These are phyloP conservation scores for Trichosporon sp. DNA, from an alignment of 1,284 basidiomycete genomes.

Conservation along the genomic window DNA sequence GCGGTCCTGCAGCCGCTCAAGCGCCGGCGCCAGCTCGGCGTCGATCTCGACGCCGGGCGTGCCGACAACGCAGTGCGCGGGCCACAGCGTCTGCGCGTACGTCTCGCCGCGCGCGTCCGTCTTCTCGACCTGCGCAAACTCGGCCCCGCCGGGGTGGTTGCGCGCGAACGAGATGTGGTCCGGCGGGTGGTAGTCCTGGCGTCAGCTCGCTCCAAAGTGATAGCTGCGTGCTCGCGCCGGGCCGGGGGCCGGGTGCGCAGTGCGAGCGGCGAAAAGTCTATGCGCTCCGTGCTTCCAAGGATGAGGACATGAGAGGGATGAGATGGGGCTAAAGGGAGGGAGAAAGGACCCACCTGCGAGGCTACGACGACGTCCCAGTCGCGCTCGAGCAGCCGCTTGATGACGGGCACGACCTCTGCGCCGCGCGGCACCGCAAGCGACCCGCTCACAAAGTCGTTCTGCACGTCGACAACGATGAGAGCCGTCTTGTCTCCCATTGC, in stretches of 20 bases:
- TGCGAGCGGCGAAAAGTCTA: neutral
- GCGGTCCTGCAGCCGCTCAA: conserved; percentile 23
- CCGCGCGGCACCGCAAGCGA: conserved; percentile 56
- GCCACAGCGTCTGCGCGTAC: conserved; percentile 55
- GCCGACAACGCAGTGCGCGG: conserved; percentile 53
- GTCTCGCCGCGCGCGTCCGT: conserved; percentile 35
- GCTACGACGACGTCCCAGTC: conserved; percentile 55
- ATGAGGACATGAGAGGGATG: neutral
- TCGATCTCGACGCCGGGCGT: conserved; percentile 40
- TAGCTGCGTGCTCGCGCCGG: too few relatives aligned
- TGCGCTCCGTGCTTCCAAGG: neutral
- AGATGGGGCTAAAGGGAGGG: neutral
- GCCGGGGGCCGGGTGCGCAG: too few relatives aligned
- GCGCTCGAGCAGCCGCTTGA: conserved; percentile 53
- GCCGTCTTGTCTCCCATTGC: conserved; percentile 42
- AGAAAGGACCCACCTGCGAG: conserved; percentile 47
- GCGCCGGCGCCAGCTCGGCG: conserved; percentile 2
- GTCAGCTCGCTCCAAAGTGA: neutral
- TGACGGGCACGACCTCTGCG: conserved; percentile 52
- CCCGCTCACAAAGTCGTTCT: conserved; percentile 61
- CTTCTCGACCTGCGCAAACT: conserved; percentile 51
- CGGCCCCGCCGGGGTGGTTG: conserved; percentile 50
- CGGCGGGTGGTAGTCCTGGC: conserved; percentile 55
- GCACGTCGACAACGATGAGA: conserved; percentile 59
- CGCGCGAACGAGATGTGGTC: conserved; percentile 63